Evolutionary conservation across 1,284 basidiomycete genomes (phyloP).

Genomic region (Apiotrichum brassicae): DNA sequence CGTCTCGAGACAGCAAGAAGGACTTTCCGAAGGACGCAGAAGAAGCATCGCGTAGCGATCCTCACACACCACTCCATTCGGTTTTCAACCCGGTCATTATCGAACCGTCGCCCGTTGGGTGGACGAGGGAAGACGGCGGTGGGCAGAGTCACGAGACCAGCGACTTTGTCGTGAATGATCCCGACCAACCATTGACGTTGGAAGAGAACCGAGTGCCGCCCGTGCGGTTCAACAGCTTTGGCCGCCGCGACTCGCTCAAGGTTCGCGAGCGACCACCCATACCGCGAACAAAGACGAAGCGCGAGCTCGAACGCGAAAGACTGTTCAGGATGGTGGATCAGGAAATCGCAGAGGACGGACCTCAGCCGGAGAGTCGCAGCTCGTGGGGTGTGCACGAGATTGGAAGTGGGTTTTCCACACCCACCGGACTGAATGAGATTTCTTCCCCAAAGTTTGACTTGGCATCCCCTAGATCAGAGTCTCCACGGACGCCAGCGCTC

Average conservation of each 20-base stretch:
- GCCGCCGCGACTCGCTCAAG: slow-evolving; percentile 30
- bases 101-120: slow-evolving; percentile 13
- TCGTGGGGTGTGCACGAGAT: slow-evolving; percentile 26
- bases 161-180: slow-evolving; percentile 1
- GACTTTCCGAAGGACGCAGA: not conserved
- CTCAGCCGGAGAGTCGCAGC: not conserved
- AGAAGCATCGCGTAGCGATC: not conserved
- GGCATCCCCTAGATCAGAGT: not conserved
- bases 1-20: not conserved
- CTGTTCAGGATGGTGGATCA: slow-evolving; percentile 42
- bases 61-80: slow-evolving; percentile 8
- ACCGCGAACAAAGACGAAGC: slow-evolving; percentile 34
- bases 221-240: slow-evolving; percentile 38
- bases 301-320: slow-evolving; percentile 43
- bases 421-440: not conserved
- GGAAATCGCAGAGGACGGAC: slow-evolving; percentile 23
- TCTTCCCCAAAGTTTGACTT: not conserved
- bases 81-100: slow-evolving; percentile 27
- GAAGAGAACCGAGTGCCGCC: slow-evolving; percentile 6
- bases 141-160: not conserved
- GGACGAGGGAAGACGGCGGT: not conserved
- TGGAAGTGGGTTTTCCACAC: slow-evolving; percentile 10
- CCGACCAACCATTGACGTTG: slow-evolving; percentile 6
- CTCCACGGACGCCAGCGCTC: not conserved
- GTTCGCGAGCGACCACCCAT: slow-evolving; percentile 1